These are phyloP conservation scores for Curvularia spicifera DNA, from an alignment of 2,329 filamentous ascomycete genomes.

Conservation along the genomic window DNA sequence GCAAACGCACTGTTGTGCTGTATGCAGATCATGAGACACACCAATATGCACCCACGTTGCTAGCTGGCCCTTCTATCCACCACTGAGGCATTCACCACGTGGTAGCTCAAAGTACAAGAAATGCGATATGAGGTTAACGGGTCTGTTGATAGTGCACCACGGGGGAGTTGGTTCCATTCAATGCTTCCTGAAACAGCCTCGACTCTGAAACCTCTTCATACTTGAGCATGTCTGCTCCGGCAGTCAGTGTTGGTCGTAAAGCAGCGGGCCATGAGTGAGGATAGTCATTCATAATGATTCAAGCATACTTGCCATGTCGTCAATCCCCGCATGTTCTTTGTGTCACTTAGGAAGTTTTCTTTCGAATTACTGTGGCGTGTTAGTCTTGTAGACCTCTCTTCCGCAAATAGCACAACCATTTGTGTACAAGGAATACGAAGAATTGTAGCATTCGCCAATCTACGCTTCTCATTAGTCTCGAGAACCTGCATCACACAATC, in stretches of 20 bases:
- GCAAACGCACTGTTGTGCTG: conserved; percentile 6
- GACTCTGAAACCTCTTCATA: neutral
- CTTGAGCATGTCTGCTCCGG: neutral
- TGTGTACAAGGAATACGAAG: neutral
- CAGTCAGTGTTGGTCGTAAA: neutral
- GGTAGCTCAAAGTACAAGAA: neutral
- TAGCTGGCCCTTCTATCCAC: conserved; percentile 2
- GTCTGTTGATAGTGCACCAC: neutral
- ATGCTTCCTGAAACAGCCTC: neutral
- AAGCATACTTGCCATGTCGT: neutral
- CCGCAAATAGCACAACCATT: neutral
- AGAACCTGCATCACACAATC: neutral
- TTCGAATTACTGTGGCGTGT: neutral
- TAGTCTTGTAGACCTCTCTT: neutral
- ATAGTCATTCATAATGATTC: neutral
- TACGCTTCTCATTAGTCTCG: neutral
- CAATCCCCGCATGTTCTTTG: neutral
- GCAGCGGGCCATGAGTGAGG: neutral
- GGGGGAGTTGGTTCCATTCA: neutral
- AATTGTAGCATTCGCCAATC: neutral
- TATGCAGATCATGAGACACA: conserved; percentile 6
- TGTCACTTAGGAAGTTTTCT: neutral
- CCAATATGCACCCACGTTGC: conserved; percentile 6
- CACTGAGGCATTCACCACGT: neutral
- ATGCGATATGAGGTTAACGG: neutral